Conservation (phyloP, 345 rosid species). For the Melaleuca alternifolia region DNA sequence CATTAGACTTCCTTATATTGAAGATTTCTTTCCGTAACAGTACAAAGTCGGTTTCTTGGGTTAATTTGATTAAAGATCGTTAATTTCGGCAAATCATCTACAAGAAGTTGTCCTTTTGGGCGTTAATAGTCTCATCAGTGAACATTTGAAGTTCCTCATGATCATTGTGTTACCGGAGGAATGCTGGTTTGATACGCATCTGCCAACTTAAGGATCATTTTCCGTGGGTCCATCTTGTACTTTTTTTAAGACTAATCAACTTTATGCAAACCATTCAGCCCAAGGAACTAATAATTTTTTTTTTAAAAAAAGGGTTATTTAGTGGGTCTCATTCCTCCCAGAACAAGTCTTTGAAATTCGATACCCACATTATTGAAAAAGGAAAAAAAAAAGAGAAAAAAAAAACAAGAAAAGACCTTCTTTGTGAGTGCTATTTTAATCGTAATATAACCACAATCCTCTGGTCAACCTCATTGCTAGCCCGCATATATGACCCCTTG, state of each 20-base stretch:
- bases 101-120: not conserved
- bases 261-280: not conserved
- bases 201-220: not conserved
- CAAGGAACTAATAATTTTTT: not conserved
- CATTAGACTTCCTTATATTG: not conserved
- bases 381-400: not conserved
- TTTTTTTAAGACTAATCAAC: not conserved
- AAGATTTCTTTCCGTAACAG: not conserved
- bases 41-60: not conserved
- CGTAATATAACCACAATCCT: not conserved
- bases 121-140: not conserved
- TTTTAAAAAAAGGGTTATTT: not conserved
- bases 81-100: not conserved
- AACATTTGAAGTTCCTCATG: not conserved
- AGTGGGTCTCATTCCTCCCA: not conserved
- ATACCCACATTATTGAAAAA: not conserved
- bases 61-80: no score
- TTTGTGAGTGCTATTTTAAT: not conserved
- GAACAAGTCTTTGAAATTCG: not conserved
- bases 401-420: not conserved
- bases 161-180: not conserved
- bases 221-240: not conserved
- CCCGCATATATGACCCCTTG: not conserved
- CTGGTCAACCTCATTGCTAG: not conserved
- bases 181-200: not conserved